Evolutionary conservation across 139 green algal species (phyloP), one percentile per base, ranked within the genome.

Genomic region (Chlamydomonas asymmetrica): DNA sequence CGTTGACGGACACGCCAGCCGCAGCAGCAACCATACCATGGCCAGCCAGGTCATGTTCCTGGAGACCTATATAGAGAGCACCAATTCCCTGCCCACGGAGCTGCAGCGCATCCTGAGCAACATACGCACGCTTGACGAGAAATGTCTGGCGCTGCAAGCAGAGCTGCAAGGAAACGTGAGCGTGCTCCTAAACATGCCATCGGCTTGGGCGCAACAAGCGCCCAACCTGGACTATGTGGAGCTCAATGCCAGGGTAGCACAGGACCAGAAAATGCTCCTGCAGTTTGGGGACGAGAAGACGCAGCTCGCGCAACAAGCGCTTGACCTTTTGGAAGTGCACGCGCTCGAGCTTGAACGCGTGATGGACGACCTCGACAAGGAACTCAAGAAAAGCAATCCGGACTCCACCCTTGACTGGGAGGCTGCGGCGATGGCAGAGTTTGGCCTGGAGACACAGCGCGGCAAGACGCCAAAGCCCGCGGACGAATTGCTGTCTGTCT

Each of bases 221-320:
- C 39, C 64, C 3, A 45, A 7, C 20, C 61, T 69, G 0, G 73
- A 83, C 63, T 82, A 87, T 31, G 40, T 71, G 4, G 56, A 76
- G 5, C 34, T 83, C 2, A 39, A 56, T 5, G 23, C 57, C 2
- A 69, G 45, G 6, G 57, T 82, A 0, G 75, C 67, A 0, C 22
- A 2, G 2, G 59, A 90, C 32, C 91, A 95, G 79, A 71, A 71
- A 1, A 79, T 91, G 72, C 79, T 96, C 48, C 72, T 90, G 37
- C 91, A 96, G 80, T 94, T 90, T 67, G 80, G 81, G 5, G 91
- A 96, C 61, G 92, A 97, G 79, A 96, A 96, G 71, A 80, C 88
- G 43, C 80, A 86, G 67, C 56, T 88, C 23, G 85, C 82, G 18
- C 79, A 88, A 60, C 84, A 91, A 61, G 88, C 78, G 22, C 79